These are phyloP conservation scores for Neoboletus brunneissimus DNA, from an alignment of 768 basidiomycete genomes.

Conservation along the genomic window DNA sequence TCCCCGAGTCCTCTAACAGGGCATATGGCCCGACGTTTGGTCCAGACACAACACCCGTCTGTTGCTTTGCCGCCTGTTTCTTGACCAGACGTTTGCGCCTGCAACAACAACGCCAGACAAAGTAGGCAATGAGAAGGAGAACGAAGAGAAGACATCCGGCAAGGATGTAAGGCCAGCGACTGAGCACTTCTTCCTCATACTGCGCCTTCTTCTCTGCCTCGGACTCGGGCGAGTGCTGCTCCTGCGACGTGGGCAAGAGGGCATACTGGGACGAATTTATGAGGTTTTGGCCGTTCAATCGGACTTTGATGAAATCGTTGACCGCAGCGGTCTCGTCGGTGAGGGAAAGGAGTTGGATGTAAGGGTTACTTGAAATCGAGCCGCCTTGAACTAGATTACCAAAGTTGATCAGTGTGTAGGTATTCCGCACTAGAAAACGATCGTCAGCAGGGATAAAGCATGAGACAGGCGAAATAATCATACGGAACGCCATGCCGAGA, in stretches of 20 bases:
- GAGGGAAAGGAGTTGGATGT: conserved; percentile 64
- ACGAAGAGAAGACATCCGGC: conserved; percentile 54
- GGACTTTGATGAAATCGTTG: conserved; percentile 62
- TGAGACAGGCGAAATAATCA: conserved; percentile 22
- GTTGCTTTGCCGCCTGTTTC: conserved; percentile 21
- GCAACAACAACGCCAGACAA: conserved; percentile 63
- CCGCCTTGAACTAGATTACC: conserved; percentile 62
- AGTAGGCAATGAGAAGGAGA: conserved; percentile 43
- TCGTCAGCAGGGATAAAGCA: conserved; percentile 3
- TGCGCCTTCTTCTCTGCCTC: conserved; percentile 62
- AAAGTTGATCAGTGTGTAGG: conserved; percentile 69
- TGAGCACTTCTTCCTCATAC: conserved; percentile 60
- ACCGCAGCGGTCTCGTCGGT: conserved; percentile 53
- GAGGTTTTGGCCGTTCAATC: conserved; percentile 58
- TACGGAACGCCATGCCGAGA: conserved; percentile 77
- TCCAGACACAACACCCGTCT: conserved; percentile 1
- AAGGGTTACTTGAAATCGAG: conserved; percentile 53
- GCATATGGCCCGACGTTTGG: conserved; percentile 19
- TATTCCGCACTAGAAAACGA: conserved; percentile 61
- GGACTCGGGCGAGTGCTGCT: conserved; percentile 63
- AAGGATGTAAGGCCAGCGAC: conserved; percentile 73
- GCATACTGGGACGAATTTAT: conserved; percentile 52
- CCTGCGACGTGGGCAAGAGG: conserved; percentile 58
- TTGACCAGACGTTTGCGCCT: conserved; percentile 34
- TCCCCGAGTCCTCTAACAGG: conserved; percentile 26